Conservation (phyloP, 176 grass and related monocot species). For the Paspalum vaginatum region DNA sequence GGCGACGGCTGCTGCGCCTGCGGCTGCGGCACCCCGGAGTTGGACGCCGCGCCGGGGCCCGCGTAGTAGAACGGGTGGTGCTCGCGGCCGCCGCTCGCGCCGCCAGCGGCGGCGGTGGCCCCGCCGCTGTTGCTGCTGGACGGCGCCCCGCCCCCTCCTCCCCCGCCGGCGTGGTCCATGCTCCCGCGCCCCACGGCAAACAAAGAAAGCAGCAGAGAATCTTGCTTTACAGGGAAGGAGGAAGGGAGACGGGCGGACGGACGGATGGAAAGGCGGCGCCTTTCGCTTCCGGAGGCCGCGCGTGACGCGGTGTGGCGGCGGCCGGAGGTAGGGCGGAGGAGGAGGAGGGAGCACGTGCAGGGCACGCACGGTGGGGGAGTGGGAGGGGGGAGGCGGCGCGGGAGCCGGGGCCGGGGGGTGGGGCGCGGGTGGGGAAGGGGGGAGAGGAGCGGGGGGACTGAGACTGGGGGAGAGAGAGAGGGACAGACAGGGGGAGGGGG, state of each 20-base stretch:
- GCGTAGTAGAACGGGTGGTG: slow-evolving; percentile 71
- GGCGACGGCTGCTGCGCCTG: slow-evolving; percentile 38
- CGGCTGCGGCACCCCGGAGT: slow-evolving; percentile 21
- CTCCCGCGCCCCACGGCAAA: not conserved
- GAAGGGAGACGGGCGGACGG: too few relatives aligned
- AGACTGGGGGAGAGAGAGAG: not conserved
- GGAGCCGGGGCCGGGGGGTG: slow-evolving; percentile 22
- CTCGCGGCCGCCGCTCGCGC: not conserved
- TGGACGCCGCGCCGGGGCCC: slow-evolving; percentile 29
- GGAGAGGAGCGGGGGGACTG: not conserved
- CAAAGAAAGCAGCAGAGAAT: not conserved
- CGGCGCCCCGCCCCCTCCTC: slow-evolving; percentile 33
- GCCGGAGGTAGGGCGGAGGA: slow-evolving; percentile 45
- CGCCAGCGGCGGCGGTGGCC: slow-evolving; percentile 5
- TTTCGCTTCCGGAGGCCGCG: slow-evolving; percentile 20
- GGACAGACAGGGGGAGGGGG: not conserved
- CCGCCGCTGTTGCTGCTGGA: slow-evolving; percentile 74
- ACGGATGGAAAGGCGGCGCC: slow-evolving; percentile 35
- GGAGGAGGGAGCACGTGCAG: slow-evolving; percentile 36
- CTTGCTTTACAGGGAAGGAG: not conserved
- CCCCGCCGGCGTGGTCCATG: slow-evolving; percentile 56
- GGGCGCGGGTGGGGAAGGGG: slow-evolving; percentile 44
- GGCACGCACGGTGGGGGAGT: slow-evolving; percentile 43
- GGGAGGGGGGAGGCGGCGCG: slow-evolving; percentile 10
- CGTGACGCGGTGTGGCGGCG: slow-evolving; percentile 7